These are phyloP conservation scores for Halteria grandinella DNA, from an alignment of 73 alveolate genomes.

Conservation along the genomic window DNA sequence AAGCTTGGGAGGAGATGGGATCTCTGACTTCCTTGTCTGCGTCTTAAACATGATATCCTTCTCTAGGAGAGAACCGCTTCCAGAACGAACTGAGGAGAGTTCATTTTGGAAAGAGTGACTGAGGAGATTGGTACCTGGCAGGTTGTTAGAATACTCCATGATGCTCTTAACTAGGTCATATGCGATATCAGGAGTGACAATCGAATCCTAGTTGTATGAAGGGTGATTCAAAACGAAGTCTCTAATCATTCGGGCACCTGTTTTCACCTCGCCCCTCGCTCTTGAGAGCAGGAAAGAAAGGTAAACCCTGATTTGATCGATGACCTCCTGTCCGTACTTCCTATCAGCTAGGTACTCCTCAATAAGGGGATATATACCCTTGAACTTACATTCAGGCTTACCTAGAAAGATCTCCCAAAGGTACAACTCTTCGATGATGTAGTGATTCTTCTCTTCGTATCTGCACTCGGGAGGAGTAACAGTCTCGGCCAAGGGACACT, in stretches of 20 bases:
- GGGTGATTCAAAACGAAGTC: slow-evolving; percentile 85
- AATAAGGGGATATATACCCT: slow-evolving; percentile 65
- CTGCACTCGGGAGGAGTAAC: slow-evolving; percentile 7
- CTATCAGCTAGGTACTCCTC: slow-evolving; percentile 51
- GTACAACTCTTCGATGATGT: slow-evolving; percentile 75
- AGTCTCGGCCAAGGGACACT: not conserved
- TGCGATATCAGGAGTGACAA: too few species aligned
- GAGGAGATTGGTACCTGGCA: too few species aligned
- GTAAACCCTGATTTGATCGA: slow-evolving; percentile 44
- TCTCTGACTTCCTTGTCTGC: too few species aligned
- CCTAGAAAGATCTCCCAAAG: slow-evolving; percentile 90
- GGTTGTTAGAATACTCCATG: too few species aligned
- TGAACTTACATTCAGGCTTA: slow-evolving; percentile 61
- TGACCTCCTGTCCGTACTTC: slow-evolving; percentile 40
- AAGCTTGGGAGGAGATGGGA: too few species aligned
- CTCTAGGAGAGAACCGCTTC: too few species aligned
- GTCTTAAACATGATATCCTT: too few species aligned
- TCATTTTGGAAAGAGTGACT: too few species aligned
- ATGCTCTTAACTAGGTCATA: too few species aligned
- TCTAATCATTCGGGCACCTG: slow-evolving; percentile 93
- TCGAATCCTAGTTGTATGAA: slow-evolving; percentile 84
- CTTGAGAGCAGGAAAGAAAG: slow-evolving; percentile 70
- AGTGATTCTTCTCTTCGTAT: slow-evolving; percentile 68
- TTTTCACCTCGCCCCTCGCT: slow-evolving; percentile 86
- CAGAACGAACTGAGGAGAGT: too few species aligned